Conservation (phyloP, 2,329 filamentous ascomycete genomes). For the Truncatella angustata region DNA sequence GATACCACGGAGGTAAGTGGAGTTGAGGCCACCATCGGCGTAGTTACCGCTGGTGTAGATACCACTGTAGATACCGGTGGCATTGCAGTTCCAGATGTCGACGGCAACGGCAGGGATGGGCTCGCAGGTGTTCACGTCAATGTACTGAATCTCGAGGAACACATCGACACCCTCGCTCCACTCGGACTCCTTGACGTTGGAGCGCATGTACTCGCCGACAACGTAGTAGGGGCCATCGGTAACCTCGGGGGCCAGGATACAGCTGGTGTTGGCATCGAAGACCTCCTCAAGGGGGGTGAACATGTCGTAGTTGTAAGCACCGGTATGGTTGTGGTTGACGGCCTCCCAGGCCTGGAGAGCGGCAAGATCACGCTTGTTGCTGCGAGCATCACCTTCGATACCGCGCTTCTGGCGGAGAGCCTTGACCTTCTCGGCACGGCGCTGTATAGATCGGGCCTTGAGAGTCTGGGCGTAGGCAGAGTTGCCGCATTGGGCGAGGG, state of each 20-base stretch:
- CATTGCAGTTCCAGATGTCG: constrained; percentile 44
- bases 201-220: constrained; percentile 42
- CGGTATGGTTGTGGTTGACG: constrained; percentile 32
- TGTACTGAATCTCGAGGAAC: constrained; percentile 43
- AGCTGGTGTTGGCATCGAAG: constrained; percentile 34
- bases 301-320: constrained; percentile 24
- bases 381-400: constrained; percentile 25
- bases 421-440: constrained; percentile 37
- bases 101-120: constrained; percentile 38
- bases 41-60: constrained; percentile 25
- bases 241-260: constrained; percentile 32
- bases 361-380: constrained; percentile 31
- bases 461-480: constrained; percentile 36
- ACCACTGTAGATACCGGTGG: constrained; percentile 34
- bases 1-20: constrained; percentile 48
- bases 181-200: constrained; percentile 41
- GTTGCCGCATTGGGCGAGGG: constrained; percentile 37
- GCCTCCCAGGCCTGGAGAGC: constrained; percentile 31
- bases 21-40: constrained; percentile 32
- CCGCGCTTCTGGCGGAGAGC: constrained; percentile 36
- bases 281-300: constrained; percentile 32
- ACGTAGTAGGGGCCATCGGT: constrained; percentile 42
- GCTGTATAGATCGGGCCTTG: constrained; percentile 37
- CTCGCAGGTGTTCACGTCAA: constrained; percentile 46
- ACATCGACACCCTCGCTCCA: constrained; percentile 38